A percentile compares a stretch with the other conserved stretches of the same genome.
phyloP scores from a whole-genome alignment of 2,329 filamentous ascomycete genomes.

The Mariannaea sp. region DNA sequence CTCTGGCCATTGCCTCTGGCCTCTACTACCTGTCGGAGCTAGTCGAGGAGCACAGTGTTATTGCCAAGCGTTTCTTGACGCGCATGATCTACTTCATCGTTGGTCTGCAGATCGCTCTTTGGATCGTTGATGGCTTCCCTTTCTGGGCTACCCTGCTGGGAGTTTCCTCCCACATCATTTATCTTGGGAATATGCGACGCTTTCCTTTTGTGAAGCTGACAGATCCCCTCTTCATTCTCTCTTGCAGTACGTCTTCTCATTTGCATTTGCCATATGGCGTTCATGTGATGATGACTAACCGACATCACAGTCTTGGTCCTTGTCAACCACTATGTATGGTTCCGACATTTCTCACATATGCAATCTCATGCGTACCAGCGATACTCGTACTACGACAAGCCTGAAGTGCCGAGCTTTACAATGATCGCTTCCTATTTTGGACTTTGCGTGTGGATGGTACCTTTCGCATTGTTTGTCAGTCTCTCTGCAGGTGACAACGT shows the following conservation, averaged over 20 bases:
- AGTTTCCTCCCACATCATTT: conserved; percentile 80
- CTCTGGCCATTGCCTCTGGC: conserved; percentile 94
- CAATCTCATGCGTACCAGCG: conserved; percentile 62
- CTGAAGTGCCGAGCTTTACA: conserved; percentile 78
- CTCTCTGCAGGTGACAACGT: conserved; percentile 94
- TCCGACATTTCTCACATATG: conserved; percentile 80
- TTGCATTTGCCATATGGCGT: too few relatives aligned
- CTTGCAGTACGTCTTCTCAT: conserved; percentile 76
- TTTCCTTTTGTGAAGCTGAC: conserved; percentile 81
- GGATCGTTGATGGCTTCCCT: conserved; percentile 84
- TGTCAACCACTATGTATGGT: conserved; percentile 94
- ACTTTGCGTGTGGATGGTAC: conserved; percentile 94
- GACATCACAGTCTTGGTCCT: conserved; percentile 73
- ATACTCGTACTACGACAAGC: conserved; percentile 65
- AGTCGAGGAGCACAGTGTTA: conserved; percentile 95
- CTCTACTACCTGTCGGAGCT: conserved; percentile 98
- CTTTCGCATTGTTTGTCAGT: conserved; percentile 93
- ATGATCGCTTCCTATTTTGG: conserved; percentile 97
- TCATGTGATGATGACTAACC: conserved; percentile 8
- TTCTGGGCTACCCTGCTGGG: conserved; percentile 74
- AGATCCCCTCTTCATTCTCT: conserved; percentile 83
- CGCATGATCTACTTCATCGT: conserved; percentile 86
- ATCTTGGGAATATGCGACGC: conserved; percentile 80
- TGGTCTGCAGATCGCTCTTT: conserved; percentile 72
- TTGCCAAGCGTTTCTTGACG: conserved; percentile 85